Evolutionary conservation across 495 filamentous ascomycete species (phyloP), one percentile per base, ranked within the genome.

Genomic region (Aspergillus coremiiformis): DNA sequence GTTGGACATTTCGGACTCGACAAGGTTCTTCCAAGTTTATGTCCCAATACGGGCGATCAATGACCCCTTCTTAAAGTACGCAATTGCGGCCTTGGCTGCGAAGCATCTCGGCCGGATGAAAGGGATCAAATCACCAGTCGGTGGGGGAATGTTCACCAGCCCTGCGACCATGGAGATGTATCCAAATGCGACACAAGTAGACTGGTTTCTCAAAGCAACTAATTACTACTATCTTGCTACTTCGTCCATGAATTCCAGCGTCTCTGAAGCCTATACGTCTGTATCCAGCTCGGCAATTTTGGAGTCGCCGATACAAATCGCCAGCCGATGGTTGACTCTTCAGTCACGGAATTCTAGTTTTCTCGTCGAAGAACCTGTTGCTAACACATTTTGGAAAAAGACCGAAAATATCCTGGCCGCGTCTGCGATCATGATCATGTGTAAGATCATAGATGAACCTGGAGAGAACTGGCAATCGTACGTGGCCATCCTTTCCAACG

Each of bases 131-230:
- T 44, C 47, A 9, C 32, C 52, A 15, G 48, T 39, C 1, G 55
- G 41, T 1, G 59, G 58, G 11, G 65, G 64, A 7, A 62, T 70
- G 48, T 62, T 61, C 19, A 66, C 65, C 4, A 70, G 60, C 20
- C 64, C 66, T 19, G 64, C 70, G 4, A 69, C 58, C 0, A 71
- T 65, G 17, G 65, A 75, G 52, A 56, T 48, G 6, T 75, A 75
- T 43, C 69, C 69, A 8, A 72, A 71, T 51, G 46, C 66, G 0
- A 49, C 53, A 10, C 54, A 68, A 15, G 65, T 67, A 4, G 70
- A 75, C 32, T 75, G 72, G 72, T 66, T 64, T 23, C 59, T 71
- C 24, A 75, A 75, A 43, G 69, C 65, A 14, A 64, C 65, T 22
- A 73, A 72, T 42, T 75, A 75, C 46, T 70, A 68, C 51, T 73